A percentile compares a stretch with the other conserved stretches of the same genome.
These are phyloP conservation scores for Flaveria robusta DNA, from an alignment of 129 eudicot genomes.

Conservation along the genomic window DNA sequence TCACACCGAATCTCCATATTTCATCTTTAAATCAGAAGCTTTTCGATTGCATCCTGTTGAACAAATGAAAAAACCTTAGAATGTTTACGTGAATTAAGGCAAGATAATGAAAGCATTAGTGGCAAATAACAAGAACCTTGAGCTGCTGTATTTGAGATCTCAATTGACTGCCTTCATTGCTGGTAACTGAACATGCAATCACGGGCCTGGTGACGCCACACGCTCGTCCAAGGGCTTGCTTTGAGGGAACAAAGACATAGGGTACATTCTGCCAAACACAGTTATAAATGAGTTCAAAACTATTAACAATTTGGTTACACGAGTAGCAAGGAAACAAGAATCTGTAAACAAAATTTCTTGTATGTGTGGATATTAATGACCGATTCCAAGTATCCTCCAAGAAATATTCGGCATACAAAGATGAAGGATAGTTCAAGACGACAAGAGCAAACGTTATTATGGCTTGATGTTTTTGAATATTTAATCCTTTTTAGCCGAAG, in stretches of 20 bases:
- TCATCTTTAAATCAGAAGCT: constrained; percentile 62
- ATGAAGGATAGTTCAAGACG: neutral
- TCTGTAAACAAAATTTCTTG: neutral
- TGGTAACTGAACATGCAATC: constrained; percentile 83
- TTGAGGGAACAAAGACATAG: constrained; percentile 85
- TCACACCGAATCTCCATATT: constrained; percentile 57
- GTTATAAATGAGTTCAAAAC: neutral
- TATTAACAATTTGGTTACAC: neutral
- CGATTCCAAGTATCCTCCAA: neutral
- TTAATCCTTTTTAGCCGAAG: neutral
- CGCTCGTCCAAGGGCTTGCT: constrained; percentile 88
- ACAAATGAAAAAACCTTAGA: constrained; percentile 3
- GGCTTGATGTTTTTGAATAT: neutral
- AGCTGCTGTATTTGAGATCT: constrained; percentile 77
- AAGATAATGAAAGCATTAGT: neutral
- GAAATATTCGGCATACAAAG: neutral
- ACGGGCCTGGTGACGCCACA: constrained; percentile 89
- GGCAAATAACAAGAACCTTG: constrained; percentile 45
- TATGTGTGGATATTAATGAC: neutral
- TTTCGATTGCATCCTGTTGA: constrained; percentile 90
- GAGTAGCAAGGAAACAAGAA: neutral
- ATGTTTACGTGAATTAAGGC: neutral
- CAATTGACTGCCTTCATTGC: constrained; percentile 89
- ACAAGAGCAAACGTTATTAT: neutral
- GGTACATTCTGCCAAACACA: constrained; percentile 67